Evolutionary conservation across 2,329 filamentous ascomycete species (phyloP), one percentile per base, ranked within the genome.

Genomic region (Talaromyces albobiverticillius): DNA sequence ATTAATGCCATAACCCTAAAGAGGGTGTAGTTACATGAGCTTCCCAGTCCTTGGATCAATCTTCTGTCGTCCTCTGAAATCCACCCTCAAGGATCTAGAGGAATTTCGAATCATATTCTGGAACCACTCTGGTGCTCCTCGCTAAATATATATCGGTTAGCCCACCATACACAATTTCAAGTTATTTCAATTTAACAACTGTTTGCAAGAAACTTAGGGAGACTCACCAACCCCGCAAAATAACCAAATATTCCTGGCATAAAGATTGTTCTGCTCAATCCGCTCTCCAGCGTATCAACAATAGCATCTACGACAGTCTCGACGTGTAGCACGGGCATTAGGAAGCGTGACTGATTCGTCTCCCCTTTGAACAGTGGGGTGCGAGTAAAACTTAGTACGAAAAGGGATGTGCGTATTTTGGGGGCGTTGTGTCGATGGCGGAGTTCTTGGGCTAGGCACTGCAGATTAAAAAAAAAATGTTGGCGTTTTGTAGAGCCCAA

Each of bases 321-420:
- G 10, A 61, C 54, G 50, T 65, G 59, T n/a, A 64, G 25, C 7
- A 65, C 54, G 13, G 63, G 62, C 40, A 59, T 56, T 2, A 64
- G 29, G 25, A 65, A 65, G 7, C n/a, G 45, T 2, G 56, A 55
- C 32, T 65, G 61, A 23, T 64, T 63, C 18, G 59, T 60, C 38
- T 65, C 56, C 2, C 61, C 62, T 26, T 62, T 62, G 23, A 64
- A 64, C 2, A 65, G 46, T 1, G 61, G 62, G 2, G 63, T 63
- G 23, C 60, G 61, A 1, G 62, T 64, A 32, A 65, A 65, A 25
- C 62, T 58, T 22, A 65, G 47, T 7, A 65, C 57, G 0, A 53
- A 52, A 18, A 65, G 41, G 1, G 62, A 64, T 3, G 59, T 61
- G 46, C 61, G 59, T 26, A 65, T 55, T 53, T 43, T 60, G 23